These are phyloP conservation scores for Albatrellus ellisii DNA, from an alignment of 768 basidiomycete species.

Conservation along the genomic window DNA sequence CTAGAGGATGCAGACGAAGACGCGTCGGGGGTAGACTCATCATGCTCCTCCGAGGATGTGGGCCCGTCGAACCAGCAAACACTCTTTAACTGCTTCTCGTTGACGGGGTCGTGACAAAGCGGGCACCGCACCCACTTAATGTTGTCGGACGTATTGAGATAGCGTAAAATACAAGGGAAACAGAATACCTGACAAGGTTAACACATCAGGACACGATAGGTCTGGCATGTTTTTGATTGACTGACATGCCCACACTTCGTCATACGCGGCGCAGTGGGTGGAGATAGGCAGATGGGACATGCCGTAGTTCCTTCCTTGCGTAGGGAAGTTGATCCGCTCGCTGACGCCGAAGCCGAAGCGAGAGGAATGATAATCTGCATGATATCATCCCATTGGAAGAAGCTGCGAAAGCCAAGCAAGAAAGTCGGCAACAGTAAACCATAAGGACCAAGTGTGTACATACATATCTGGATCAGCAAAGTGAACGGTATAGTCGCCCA, in stretches of 20 bases:
- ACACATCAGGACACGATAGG: conserved; percentile 10
- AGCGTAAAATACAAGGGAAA: conserved; percentile 88
- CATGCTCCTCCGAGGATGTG: too few species aligned
- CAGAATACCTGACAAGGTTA: conserved; percentile 62
- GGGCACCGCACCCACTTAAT: conserved; percentile 87
- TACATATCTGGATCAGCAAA: conserved; percentile 97
- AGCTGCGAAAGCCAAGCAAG: conserved; percentile 32
- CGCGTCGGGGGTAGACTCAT: conserved; percentile 23
- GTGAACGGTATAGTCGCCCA: conserved; percentile 85
- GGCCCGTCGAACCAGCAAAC: conserved; percentile 80
- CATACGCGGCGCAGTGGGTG: conserved; percentile 83
- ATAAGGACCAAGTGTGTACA: conserved; percentile 27
- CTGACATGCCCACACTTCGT: conserved; percentile 97
- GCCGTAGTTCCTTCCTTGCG: conserved; percentile 51
- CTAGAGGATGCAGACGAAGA: conserved; percentile 37
- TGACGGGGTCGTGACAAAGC: conserved; percentile 90
- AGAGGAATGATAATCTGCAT: conserved; percentile 90
- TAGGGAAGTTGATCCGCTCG: conserved; percentile 24
- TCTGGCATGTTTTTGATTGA: conserved; percentile 15
- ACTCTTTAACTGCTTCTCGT: conserved; percentile 80
- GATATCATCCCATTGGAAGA: conserved; percentile 94
- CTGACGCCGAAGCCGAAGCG: conserved; percentile 55
- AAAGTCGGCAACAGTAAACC: conserved; percentile 9
- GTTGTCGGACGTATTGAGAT: conserved; percentile 71
- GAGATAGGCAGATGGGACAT: conserved; percentile 93